Evolutionary conservation across 2,329 filamentous ascomycete species (phyloP).

Genomic region (Pleomassaria siparia): DNA sequence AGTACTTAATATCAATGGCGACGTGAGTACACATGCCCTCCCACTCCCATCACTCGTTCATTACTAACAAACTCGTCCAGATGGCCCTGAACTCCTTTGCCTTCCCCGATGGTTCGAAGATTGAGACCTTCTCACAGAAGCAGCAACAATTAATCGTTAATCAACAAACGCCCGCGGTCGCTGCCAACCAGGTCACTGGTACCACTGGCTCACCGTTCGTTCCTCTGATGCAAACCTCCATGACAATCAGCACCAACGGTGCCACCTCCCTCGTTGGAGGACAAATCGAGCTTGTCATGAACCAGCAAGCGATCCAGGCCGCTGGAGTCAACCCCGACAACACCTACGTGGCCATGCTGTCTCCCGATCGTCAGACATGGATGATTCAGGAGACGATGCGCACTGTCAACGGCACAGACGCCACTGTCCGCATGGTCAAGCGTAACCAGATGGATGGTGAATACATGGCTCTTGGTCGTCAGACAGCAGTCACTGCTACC

Average conservation of each 20-base stretch:
- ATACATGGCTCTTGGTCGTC: constrained; percentile 42
- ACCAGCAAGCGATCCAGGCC: constrained; percentile 28
- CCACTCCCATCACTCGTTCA: not conserved
- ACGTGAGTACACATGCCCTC: constrained; percentile 28
- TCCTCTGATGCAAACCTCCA: constrained; percentile 33
- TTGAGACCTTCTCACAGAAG: constrained; percentile 42
- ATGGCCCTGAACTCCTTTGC: constrained; percentile 41
- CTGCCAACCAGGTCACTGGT: constrained; percentile 40
- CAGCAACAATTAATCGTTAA: constrained; percentile 45
- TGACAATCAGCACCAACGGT: constrained; percentile 41
- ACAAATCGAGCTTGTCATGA: constrained; percentile 39
- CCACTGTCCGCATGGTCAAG: constrained; percentile 41
- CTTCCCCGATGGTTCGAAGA: constrained; percentile 40
- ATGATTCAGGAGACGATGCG: constrained; percentile 42
- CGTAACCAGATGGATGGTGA: constrained; percentile 39
- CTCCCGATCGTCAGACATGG: constrained; percentile 41
- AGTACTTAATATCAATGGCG: constrained; percentile 44
- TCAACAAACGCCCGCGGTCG: constrained; percentile 38
- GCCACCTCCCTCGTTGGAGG: constrained; percentile 40
- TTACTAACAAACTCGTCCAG: constrained; percentile 20
- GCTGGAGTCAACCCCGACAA: constrained; percentile 37
- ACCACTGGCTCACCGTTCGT: constrained; percentile 42
- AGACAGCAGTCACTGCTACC: constrained; percentile 39
- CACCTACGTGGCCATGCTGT: constrained; percentile 40
- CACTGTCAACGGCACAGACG: constrained; percentile 40